Base-by-base conservation (phyloP, 805 yeast genomes). In the Candida mattraensis region DNA sequence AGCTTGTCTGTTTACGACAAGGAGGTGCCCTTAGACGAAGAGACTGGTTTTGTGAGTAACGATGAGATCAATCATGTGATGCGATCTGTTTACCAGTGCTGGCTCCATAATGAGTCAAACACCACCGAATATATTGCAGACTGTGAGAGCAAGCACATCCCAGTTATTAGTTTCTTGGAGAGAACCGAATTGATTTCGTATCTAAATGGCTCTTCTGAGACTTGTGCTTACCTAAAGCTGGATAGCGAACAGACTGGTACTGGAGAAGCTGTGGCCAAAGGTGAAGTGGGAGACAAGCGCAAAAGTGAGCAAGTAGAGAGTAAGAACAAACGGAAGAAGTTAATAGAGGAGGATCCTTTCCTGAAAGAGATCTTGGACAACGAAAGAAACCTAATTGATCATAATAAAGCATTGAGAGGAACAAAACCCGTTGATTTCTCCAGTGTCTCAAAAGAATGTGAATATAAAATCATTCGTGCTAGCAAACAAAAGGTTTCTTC, bases 171-270 rank as follows among this genome's bases (percentile, higher is more conserved):
- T 39, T 89, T 91, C 54, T 62, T 86, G 56, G 95, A 87, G 51
- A 80, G 94, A 61, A 80, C 87, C 7, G 96, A 91, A 55, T 70
- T 91, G 42, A 70, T 83, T 36, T 74, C 86, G 19, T 89, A 93
- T 88, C 70, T 91, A 33, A 74, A 72, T 41, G 96, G 96, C 3
- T 69, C 76, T 14, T 67, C 79, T 3, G 77, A 71, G 24, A 67
- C 72, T 16, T 78, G 86, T 44, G 74, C 77, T 35, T 80, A 72
- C 54, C 61, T 81, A 21, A 60, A 58, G 28, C 23, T 34, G 14
- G 44, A 42, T n/a, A n/a, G n/a, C n/a, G n/a, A n/a, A n/a, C n/a
- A n/a, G 15, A 7, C 22, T 9, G 36, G 37, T 2, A 5, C 39
- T 2, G 31, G 18, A 3, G 33, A 13, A 9, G 33, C n/a, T 8